Conservation (phyloP, 257 asterid genomes). For the Penstemon eatonii region DNA sequence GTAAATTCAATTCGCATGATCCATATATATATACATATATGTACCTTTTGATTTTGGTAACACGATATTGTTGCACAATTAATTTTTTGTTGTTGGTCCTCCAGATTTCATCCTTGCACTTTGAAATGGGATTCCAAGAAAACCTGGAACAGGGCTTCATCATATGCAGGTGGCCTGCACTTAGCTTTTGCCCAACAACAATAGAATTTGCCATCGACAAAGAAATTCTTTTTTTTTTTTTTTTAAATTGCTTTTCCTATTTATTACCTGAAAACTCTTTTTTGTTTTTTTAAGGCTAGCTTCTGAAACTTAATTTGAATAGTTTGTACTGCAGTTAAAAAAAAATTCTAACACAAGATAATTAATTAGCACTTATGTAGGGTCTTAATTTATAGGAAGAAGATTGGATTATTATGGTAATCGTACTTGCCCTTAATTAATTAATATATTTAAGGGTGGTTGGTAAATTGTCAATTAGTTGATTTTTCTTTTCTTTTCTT, state of each 20-base stretch:
- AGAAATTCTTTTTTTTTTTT: too few relatives aligned
- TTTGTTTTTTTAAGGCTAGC: background rate
- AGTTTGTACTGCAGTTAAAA: background rate
- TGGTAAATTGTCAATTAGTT: constrained; percentile 1
- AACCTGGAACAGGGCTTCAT: constrained; percentile 23
- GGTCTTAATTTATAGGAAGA: constrained; percentile 22
- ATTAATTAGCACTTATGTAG: background rate
- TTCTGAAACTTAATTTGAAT: background rate
- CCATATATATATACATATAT: too few relatives aligned
- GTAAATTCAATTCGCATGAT: too few relatives aligned
- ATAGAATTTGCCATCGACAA: constrained; percentile 36
- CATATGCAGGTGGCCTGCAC: background rate
- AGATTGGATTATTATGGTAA: background rate
- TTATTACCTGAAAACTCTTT: background rate
- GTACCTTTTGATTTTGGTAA: constrained; percentile 20
- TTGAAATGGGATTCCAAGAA: constrained; percentile 42
- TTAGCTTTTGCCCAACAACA: constrained; percentile 14
- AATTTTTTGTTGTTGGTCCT: background rate
- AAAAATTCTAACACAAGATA: background rate
- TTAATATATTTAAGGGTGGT: background rate
- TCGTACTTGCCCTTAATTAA: background rate
- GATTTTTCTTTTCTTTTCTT: too few relatives aligned
- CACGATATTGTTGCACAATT: constrained; percentile 10
- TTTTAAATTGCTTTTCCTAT: background rate
- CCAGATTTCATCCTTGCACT: constrained; percentile 19